Conservation (phyloP, 208 protist genomes). For the Polymyxa betae region DNA sequence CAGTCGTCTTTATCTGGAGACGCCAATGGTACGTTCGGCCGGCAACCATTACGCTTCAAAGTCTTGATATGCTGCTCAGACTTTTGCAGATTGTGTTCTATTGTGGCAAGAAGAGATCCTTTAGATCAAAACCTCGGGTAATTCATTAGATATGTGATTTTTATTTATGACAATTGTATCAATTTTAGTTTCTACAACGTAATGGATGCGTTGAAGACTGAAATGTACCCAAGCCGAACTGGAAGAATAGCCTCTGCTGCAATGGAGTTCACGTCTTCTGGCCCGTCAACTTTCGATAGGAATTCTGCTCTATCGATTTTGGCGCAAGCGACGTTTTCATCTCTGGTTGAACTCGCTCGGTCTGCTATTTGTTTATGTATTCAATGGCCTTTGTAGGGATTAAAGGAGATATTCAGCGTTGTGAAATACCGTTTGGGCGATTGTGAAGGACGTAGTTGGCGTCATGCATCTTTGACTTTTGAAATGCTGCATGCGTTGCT, state of each 20-base stretch:
- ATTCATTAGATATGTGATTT: neutral
- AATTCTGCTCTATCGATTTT: neutral
- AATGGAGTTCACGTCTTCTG: neutral
- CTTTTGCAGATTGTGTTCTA: neutral
- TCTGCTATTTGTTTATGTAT: neutral
- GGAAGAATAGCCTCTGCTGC: slow-evolving; percentile 1
- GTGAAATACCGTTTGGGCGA: neutral
- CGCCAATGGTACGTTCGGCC: neutral
- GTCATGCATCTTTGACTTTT: slow-evolving; percentile 21
- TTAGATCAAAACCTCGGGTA: neutral
- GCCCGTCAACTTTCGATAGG: neutral
- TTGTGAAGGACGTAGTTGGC: neutral
- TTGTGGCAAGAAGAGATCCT: neutral
- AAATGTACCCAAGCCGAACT: slow-evolving; percentile 17
- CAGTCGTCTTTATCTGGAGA: slow-evolving; percentile 22
- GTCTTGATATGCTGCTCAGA: neutral
- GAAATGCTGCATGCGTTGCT: neutral
- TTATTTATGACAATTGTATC: neutral
- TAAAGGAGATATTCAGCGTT: slow-evolving; percentile 34
- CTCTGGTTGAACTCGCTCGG: neutral
- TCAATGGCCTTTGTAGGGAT: neutral
- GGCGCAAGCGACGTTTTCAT: slow-evolving; percentile 27
- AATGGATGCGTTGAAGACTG: slow-evolving; percentile 33
- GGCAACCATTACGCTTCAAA: neutral
- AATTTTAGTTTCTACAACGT: neutral